Evolutionary conservation across 2,329 filamentous ascomycete species (phyloP).

Genomic region (Penicillium sp.): DNA sequence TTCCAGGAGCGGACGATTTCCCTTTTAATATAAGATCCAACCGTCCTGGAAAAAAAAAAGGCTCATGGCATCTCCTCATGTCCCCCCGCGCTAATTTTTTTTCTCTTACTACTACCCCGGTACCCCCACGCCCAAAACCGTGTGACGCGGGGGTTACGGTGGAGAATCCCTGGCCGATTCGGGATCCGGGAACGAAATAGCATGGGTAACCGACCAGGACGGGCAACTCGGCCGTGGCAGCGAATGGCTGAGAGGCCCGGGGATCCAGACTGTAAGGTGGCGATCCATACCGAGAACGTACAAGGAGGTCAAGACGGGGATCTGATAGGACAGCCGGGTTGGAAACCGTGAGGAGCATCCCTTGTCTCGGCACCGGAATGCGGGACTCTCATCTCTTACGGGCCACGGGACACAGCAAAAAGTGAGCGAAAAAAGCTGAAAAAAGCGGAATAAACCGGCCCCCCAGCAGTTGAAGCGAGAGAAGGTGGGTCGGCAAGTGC

Average conservation of each 20-base stretch:
- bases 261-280: not conserved
- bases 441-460: conserved; percentile 1
- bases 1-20: not conserved
- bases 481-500: not conserved
- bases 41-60: not conserved
- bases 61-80: not conserved
- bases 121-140: conserved; percentile 8
- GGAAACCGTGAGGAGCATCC: not conserved
- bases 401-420: not conserved
- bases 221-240: not conserved
- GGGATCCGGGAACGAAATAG: not conserved
- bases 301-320: not conserved
- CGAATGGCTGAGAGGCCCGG: not conserved
- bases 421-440: not conserved
- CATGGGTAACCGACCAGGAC: not conserved
- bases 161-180: conserved; percentile 2
- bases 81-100: conserved; percentile 9
- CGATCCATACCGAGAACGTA: not conserved
- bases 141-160: conserved; percentile 7
- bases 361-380: not conserved
- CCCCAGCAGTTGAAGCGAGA: not conserved
- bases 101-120: conserved; percentile 6
- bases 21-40: not conserved
- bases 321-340: not conserved
- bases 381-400: not conserved